Conservation (phyloP, 2,329 filamentous ascomycete species). For the Xylariaceae sp. region DNA sequence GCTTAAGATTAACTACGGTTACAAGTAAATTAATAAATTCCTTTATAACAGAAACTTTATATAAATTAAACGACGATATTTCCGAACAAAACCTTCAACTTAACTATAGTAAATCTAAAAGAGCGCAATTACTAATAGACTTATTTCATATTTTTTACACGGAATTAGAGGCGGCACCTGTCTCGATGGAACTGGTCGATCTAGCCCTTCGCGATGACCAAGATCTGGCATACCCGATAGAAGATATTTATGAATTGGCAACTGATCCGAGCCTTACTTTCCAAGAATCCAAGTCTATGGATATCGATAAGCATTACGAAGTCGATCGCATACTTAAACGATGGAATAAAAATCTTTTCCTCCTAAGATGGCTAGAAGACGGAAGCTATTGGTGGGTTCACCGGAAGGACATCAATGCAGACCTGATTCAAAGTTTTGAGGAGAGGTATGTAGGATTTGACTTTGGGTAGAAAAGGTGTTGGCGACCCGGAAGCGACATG, state of each 20-base stretch:
- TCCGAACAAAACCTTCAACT: neutral
- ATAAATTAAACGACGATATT: conserved; percentile 2
- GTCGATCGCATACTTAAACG: too few relatives aligned
- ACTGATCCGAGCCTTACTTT: too few relatives aligned
- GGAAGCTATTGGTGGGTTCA: conserved; percentile 3
- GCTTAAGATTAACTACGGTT: conserved; percentile 2
- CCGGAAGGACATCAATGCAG: conserved; percentile 3
- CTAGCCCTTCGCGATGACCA: too few relatives aligned
- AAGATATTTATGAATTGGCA: too few relatives aligned
- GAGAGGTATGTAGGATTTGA: conserved; percentile 1
- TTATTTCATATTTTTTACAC: neutral
- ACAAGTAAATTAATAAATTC: conserved; percentile 1
- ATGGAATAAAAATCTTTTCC: too few relatives aligned
- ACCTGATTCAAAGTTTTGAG: conserved; percentile 5
- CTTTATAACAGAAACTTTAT: neutral
- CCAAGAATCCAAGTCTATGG: too few relatives aligned
- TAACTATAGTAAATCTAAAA: neutral
- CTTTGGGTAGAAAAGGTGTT: conserved; percentile 3
- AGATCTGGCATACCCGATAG: too few relatives aligned
- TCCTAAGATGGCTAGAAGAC: too few relatives aligned
- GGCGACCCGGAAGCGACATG: neutral
- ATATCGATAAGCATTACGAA: too few relatives aligned
- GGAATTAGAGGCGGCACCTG: neutral
- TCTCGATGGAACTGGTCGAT: too few relatives aligned
- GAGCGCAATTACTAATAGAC: neutral